Conservation (phyloP, 495 filamentous ascomycete species). For the Aspergillus cristatus region DNA sequence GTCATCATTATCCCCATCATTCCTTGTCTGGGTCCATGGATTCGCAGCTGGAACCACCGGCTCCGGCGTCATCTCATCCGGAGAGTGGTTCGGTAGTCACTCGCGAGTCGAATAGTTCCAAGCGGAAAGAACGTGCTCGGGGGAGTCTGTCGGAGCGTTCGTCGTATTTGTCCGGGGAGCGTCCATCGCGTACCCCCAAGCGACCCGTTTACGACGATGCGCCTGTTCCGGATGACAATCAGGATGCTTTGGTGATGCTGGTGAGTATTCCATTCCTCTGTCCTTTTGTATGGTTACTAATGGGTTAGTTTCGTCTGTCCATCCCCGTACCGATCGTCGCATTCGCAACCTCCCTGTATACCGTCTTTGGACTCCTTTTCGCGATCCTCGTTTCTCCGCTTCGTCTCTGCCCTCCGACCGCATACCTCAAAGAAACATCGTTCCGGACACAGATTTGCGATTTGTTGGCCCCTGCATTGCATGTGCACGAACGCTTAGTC, state of each 20-base stretch:
- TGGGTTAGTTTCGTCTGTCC: conserved; percentile 46
- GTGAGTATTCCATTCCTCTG: conserved; percentile 20
- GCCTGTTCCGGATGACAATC: conserved; percentile 14
- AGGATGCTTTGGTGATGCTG: conserved; percentile 33
- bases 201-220: conserved; percentile 19
- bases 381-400: conserved; percentile 34
- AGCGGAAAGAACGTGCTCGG: conserved; percentile 24
- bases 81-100: conserved; percentile 19
- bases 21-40: not conserved
- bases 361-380: conserved; percentile 32
- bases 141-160: conserved; percentile 32
- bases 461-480: conserved; percentile 33
- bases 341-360: conserved; percentile 32
- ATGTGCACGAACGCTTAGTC: conserved; percentile 35
- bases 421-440: conserved; percentile 28
- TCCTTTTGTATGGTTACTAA: too few species aligned
- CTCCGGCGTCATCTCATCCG: conserved; percentile 11
- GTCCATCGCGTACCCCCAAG: conserved; percentile 23
- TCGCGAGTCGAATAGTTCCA: conserved; percentile 17
- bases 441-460: conserved; percentile 30
- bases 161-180: conserved; percentile 20
- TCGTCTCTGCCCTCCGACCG: conserved; percentile 30
- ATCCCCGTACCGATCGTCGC: conserved; percentile 38
- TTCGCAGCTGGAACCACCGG: conserved; percentile 8
- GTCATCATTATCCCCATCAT: not conserved